A percentile compares a stretch with the other conserved stretches of the same genome.
phyloP scores from a whole-genome alignment of 108 stramenopile genomes.

The Cylindrotheca closterium region DNA sequence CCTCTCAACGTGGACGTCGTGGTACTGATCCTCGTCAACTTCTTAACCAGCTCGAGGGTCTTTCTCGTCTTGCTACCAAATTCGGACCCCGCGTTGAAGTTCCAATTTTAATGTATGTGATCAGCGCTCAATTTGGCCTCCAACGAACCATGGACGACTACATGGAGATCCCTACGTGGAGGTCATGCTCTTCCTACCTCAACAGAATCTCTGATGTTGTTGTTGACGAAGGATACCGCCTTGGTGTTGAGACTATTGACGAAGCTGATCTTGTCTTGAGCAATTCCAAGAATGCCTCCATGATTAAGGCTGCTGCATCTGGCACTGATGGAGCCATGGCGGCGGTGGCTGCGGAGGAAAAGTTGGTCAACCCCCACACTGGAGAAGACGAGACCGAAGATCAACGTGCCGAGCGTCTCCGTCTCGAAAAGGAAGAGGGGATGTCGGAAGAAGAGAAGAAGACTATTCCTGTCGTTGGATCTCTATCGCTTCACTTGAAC shows the following conservation, averaged over 20 bases:
- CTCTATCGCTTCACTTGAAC: slow-evolving; percentile 73
- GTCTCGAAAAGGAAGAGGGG: slow-evolving; percentile 72
- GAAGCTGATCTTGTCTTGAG: slow-evolving; percentile 64
- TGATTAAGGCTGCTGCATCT: slow-evolving; percentile 67
- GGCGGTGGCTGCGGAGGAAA: slow-evolving; percentile 74
- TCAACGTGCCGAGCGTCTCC: slow-evolving; percentile 81
- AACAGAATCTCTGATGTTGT: slow-evolving; percentile 76
- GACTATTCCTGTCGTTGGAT: slow-evolving; percentile 87
- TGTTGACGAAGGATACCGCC: slow-evolving; percentile 64
- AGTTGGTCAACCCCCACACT: slow-evolving; percentile 81
- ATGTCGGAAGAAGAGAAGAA: slow-evolving; percentile 78
- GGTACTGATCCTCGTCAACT: slow-evolving; percentile 77
- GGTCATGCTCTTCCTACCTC: slow-evolving; percentile 81
- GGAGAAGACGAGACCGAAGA: slow-evolving; percentile 82
- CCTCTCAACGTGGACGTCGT: slow-evolving; percentile 86
- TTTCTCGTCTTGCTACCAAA: slow-evolving; percentile 71
- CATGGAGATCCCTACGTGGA: slow-evolving; percentile 95
- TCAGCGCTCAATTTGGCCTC: slow-evolving; percentile 92
- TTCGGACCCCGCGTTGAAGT: slow-evolving; percentile 92
- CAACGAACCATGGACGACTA: slow-evolving; percentile 94
- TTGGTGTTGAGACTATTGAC: slow-evolving; percentile 65
- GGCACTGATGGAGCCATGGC: slow-evolving; percentile 34
- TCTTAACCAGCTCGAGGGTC: slow-evolving; percentile 83
- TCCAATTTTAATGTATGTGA: slow-evolving; percentile 94
- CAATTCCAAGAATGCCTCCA: slow-evolving; percentile 18